Conservation (phyloP, 306 rosid species). For the Inga oerstediana region DNA sequence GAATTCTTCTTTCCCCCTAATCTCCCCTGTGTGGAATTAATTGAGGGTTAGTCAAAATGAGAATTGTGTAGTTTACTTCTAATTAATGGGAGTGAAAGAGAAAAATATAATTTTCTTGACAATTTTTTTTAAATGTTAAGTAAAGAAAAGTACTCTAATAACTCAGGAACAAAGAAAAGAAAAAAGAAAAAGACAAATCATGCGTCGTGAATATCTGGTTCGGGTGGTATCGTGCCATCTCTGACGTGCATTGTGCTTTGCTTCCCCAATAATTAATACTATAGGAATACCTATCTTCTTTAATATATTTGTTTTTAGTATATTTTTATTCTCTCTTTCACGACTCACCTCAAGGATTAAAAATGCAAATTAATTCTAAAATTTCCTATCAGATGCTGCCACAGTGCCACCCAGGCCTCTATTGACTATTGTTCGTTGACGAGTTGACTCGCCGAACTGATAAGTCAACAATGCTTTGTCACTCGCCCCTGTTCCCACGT, state of each 20-base stretch:
- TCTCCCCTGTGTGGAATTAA: too few species aligned
- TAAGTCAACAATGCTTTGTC: neutral
- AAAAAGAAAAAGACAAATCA: neutral
- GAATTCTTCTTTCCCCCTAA: too few species aligned
- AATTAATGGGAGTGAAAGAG: too few species aligned
- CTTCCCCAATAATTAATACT: neutral
- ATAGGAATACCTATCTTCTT: neutral
- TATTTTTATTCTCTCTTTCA: neutral
- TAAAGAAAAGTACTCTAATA: too few species aligned
- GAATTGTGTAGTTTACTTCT: too few species aligned
- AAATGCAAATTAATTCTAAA: neutral
- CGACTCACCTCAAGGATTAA: neutral
- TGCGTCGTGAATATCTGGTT: neutral
- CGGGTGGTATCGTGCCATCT: neutral
- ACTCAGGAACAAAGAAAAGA: neutral
- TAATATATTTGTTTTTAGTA: too few species aligned
- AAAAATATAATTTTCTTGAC: too few species aligned
- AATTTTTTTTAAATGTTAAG: too few species aligned
- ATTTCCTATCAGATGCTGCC: neutral
- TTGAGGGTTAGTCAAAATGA: too few species aligned
- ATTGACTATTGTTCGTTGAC: neutral
- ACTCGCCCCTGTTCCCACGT: neutral
- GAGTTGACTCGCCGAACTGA: neutral
- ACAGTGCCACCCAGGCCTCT: neutral
- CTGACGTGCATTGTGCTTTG: neutral